A percentile compares a stretch with the other conserved stretches of the same genome.
phyloP scores from a whole-genome alignment of 495 filamentous ascomycete genomes.

The Rhypophila decipiens region DNA sequence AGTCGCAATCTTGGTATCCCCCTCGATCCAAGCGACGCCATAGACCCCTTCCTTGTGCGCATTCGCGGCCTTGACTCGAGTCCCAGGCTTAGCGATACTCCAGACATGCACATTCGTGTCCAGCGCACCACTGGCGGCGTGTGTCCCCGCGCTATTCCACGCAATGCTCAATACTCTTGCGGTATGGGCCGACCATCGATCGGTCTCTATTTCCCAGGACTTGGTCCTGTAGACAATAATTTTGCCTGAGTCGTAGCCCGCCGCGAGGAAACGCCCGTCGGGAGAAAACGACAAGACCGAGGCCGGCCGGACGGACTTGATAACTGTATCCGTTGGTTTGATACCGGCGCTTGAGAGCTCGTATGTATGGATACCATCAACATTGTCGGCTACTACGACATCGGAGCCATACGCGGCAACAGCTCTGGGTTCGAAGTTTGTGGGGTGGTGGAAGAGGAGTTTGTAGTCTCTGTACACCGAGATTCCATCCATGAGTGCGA shows the following conservation, averaged over 20 bases:
- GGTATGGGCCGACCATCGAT: slow-evolving; percentile 89
- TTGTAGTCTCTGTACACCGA: slow-evolving; percentile 57
- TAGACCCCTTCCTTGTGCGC: slow-evolving; percentile 95
- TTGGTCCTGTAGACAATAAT: slow-evolving; percentile 67
- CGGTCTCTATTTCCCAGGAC: slow-evolving; percentile 54
- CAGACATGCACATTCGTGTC: slow-evolving; percentile 91
- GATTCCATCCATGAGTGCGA: slow-evolving; percentile 60
- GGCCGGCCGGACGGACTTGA: slow-evolving; percentile 48
- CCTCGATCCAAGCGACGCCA: slow-evolving; percentile 76
- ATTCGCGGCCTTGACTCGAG: slow-evolving; percentile 68
- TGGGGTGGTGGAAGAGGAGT: slow-evolving; percentile 40
- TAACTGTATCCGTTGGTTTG: slow-evolving; percentile 39
- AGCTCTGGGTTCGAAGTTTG: slow-evolving; percentile 55
- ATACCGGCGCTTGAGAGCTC: slow-evolving; percentile 28
- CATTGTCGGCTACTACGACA: slow-evolving; percentile 72
- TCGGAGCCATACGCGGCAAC: slow-evolving; percentile 58
- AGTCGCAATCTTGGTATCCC: slow-evolving; percentile 63
- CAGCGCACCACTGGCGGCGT: slow-evolving; percentile 75
- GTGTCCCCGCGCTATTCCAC: slow-evolving; percentile 71
- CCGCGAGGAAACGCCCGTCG: slow-evolving; percentile 65
- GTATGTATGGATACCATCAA: slow-evolving; percentile 67
- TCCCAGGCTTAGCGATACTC: slow-evolving; percentile 78
- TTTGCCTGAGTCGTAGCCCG: slow-evolving; percentile 78
- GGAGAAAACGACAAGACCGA: slow-evolving; percentile 74
- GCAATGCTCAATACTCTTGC: slow-evolving; percentile 74